These are phyloP conservation scores for Amanita phalloides DNA, from an alignment of 768 basidiomycete genomes.

Conservation along the genomic window DNA sequence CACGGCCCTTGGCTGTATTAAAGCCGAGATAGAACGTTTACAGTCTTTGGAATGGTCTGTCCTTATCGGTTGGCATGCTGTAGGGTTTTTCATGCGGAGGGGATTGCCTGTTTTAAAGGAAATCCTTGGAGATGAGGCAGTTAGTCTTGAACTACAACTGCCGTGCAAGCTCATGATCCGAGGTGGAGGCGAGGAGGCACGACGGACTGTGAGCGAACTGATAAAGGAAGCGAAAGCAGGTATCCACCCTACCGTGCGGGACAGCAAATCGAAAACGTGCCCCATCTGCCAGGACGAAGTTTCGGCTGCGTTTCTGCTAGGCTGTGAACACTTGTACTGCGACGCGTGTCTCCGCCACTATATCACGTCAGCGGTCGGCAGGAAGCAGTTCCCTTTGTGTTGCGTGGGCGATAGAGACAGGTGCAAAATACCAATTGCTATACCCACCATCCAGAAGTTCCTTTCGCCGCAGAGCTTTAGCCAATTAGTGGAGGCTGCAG, in stretches of 20 bases:
- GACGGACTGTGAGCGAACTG: constrained; percentile 32
- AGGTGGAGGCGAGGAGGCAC: constrained; percentile 42
- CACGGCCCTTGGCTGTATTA: constrained; percentile 32
- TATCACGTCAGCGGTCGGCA: neutral
- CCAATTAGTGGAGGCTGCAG: constrained; percentile 30
- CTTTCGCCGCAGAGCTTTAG: constrained; percentile 30
- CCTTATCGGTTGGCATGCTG: constrained; percentile 23
- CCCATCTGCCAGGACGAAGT: constrained; percentile 1
- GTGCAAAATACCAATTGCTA: constrained; percentile 21
- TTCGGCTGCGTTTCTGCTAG: neutral
- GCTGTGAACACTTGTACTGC: constrained; percentile 3
- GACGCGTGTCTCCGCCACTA: neutral
- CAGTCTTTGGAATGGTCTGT: constrained; percentile 30
- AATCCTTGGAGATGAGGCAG: constrained; percentile 42
- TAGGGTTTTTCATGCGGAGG: constrained; percentile 40
- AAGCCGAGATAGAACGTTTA: constrained; percentile 35
- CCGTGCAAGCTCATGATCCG: constrained; percentile 34
- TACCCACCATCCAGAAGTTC: constrained; percentile 24
- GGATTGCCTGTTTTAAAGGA: constrained; percentile 42
- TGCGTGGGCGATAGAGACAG: neutral
- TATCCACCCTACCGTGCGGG: neutral
- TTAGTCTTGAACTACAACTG: constrained; percentile 29
- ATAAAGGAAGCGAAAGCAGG: constrained; percentile 25
- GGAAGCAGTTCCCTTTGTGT: constrained; percentile 1
- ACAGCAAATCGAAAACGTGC: neutral